phyloP scores from a whole-genome alignment of 441 rosid genomes.

The Gossypium armourianum region DNA sequence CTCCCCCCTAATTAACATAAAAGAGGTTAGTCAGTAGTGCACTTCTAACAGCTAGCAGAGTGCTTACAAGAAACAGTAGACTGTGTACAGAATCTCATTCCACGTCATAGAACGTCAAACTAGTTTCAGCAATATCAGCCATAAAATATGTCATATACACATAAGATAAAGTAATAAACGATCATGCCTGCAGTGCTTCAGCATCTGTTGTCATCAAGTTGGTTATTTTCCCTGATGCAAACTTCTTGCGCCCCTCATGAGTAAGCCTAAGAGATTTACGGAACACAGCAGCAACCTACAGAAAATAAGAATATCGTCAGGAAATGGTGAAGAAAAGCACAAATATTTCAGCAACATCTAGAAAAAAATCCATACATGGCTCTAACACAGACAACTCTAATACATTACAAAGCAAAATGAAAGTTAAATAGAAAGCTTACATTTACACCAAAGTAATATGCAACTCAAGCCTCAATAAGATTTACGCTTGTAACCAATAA shows the following conservation, averaged over 20 bases:
- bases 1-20: not conserved
- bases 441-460: not conserved
- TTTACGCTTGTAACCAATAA: not conserved
- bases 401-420: not conserved
- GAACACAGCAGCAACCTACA: conserved; percentile 91
- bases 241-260: conserved; percentile 72
- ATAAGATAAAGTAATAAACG: conserved; percentile 11
- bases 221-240: conserved; percentile 89
- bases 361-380: not conserved
- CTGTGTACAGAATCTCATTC: not conserved
- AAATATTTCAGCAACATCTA: not conserved
- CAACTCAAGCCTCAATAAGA: not conserved
- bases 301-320: not conserved
- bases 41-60: not conserved
- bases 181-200: conserved; percentile 80
- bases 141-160: not conserved
- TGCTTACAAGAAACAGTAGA: conserved; percentile 7
- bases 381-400: not conserved
- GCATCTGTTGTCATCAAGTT: conserved; percentile 98
- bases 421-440: not conserved
- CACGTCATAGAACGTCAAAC: conserved; percentile 4
- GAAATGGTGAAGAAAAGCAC: not conserved
- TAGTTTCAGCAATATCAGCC: conserved; percentile 2
- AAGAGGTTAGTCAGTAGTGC: not conserved
- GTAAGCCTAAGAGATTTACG: conserved; percentile 87